Evolutionary conservation across 2,329 filamentous ascomycete species (phyloP).

Genomic region (Penicillium sp.): DNA sequence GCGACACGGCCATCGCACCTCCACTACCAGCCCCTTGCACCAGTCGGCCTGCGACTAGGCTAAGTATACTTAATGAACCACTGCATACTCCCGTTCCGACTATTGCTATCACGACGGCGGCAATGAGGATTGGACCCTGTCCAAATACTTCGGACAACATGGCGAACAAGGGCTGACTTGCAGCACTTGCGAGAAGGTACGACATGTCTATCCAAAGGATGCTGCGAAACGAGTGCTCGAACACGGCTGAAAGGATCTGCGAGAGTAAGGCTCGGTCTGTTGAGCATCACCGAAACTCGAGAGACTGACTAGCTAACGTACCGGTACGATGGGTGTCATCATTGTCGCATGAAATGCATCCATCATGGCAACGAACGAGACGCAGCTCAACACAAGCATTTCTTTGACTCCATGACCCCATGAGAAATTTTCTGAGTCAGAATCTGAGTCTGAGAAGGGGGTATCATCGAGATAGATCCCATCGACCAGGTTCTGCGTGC

Average conservation of each 20-base stretch:
- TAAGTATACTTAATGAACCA: conserved; percentile 40
- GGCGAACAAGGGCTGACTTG: conserved; percentile 35
- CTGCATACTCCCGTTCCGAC: conserved; percentile 53
- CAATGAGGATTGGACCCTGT: conserved; percentile 50
- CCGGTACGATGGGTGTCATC: conserved; percentile 52
- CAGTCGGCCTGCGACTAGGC: conserved; percentile 49
- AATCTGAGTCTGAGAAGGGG: conserved; percentile 19
- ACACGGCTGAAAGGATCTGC: conserved; percentile 40
- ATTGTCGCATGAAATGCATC: conserved; percentile 57
- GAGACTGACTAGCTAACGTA: conserved; percentile 29
- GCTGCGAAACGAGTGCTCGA: conserved; percentile 41
- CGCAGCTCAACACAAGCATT: conserved; percentile 47
- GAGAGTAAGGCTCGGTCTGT: conserved; percentile 2
- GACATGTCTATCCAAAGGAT: conserved; percentile 57
- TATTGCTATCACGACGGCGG: conserved; percentile 52
- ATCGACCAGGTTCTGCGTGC: conserved; percentile 19
- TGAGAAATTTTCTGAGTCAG: conserved; percentile 19
- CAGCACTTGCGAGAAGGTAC: conserved; percentile 49
- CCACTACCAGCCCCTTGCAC: conserved; percentile 55
- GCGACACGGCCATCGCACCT: conserved; percentile 49
- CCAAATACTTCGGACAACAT: conserved; percentile 49
- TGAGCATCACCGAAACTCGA: conserved; percentile 1
- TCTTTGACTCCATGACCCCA: conserved; percentile 49
- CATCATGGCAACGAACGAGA: conserved; percentile 53
- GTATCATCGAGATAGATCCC: neutral